Conservation (phyloP, 176 grass and related monocot species). For the Triticum dicoccoides region DNA sequence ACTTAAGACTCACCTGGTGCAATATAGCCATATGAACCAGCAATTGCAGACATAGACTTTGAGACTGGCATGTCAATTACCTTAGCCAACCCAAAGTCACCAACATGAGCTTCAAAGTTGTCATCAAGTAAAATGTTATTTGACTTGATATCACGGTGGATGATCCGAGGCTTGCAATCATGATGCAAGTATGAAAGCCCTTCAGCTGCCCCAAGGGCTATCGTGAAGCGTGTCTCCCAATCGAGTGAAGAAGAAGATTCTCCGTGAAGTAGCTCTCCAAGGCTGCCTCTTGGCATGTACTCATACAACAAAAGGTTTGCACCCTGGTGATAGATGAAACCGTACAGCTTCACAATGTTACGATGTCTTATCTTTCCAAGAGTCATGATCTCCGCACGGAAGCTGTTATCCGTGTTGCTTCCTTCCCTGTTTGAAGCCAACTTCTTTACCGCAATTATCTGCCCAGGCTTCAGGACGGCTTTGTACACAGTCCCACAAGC, state of each 20-base stretch:
- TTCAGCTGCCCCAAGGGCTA: conserved; percentile 88
- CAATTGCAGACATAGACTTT: conserved; percentile 98
- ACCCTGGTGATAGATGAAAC: conserved; percentile 88
- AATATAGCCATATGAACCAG: conserved; percentile 98
- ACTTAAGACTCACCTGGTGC: conserved; percentile 73
- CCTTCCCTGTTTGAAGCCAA: conserved; percentile 92
- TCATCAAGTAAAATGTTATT: conserved; percentile 98
- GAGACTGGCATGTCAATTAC: conserved; percentile 93
- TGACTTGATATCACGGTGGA: conserved; percentile 96
- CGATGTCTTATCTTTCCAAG: conserved; percentile 98
- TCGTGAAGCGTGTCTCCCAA: conserved; percentile 86
- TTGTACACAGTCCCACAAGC: conserved; percentile 92
- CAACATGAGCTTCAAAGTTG: conserved; percentile 99
- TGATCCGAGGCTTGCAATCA: conserved; percentile 88
- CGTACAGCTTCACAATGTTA: conserved; percentile 97
- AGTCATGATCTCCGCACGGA: conserved; percentile 90
- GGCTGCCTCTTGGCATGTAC: conserved; percentile 92
- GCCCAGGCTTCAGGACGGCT: conserved; percentile 67
- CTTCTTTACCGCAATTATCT: conserved; percentile 87
- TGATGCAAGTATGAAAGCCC: conserved; percentile 96
- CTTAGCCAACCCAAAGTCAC: conserved; percentile 97
- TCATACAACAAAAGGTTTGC: conserved; percentile 95
- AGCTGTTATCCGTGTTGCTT: conserved; percentile 89
- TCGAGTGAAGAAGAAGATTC: conserved; percentile 61
- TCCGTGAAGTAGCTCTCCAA: conserved; percentile 93